Conservation (phyloP, 2,329 filamentous ascomycete species). For the Alternaria panax region DNA sequence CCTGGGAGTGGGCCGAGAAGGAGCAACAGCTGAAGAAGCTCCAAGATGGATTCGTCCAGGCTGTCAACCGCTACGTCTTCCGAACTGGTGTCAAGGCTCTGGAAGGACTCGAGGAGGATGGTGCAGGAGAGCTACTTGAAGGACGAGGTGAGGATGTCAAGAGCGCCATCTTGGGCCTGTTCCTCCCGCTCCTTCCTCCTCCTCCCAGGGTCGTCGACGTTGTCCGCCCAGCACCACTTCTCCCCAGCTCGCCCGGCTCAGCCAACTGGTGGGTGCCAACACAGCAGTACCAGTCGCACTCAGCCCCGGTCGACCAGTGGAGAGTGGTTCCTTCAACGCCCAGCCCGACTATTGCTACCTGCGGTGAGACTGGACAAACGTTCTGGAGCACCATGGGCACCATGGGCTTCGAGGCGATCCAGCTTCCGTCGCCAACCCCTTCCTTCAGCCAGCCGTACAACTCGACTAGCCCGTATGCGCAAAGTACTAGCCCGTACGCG, state of each 20-base stretch:
- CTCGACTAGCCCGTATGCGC: constrained; percentile 52
- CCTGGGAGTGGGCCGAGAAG: constrained; percentile 96
- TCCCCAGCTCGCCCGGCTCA: constrained; percentile 80
- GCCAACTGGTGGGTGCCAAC: constrained; percentile 81
- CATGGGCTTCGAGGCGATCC: constrained; percentile 70
- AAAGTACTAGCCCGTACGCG: constrained; percentile 51
- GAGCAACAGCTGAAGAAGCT: constrained; percentile 95
- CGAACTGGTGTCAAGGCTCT: constrained; percentile 86
- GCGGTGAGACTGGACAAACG: constrained; percentile 72
- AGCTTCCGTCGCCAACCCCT: constrained; percentile 78
- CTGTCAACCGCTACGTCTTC: constrained; percentile 96
- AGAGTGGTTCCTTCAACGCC: constrained; percentile 89
- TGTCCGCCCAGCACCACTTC: constrained; percentile 81
- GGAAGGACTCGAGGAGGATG: constrained; percentile 96
- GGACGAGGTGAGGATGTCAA: constrained; percentile 95
- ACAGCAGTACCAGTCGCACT: constrained; percentile 64
- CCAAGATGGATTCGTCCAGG: constrained; percentile 95
- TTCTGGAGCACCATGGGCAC: constrained; percentile 76
- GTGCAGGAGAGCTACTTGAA: constrained; percentile 88
- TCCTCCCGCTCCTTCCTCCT: constrained; percentile 84
- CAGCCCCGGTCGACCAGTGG: constrained; percentile 84
- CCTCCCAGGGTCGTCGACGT: constrained; percentile 90
- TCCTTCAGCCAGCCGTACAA: constrained; percentile 75
- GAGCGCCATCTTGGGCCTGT: constrained; percentile 80
- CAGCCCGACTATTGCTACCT: constrained; percentile 71